Base-by-base conservation (phyloP, 768 basidiomycete genomes). In the Crucibulum laeve region DNA sequence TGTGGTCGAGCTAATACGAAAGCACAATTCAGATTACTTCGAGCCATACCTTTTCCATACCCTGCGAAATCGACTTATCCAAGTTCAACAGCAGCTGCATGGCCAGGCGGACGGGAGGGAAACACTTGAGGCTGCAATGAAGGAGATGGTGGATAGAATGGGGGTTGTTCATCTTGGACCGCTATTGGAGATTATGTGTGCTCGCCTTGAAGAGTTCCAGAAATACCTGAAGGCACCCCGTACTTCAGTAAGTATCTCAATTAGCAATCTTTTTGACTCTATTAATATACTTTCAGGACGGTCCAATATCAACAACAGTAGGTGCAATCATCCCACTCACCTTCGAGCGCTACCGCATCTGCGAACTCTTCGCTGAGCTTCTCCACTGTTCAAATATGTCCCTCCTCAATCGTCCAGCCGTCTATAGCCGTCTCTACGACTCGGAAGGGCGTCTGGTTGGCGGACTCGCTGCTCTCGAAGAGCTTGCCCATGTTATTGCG, bases 361-460 rank as follows among this genome's bases (percentile, higher is more conserved):
- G 92, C 65, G 96, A 99, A 63, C 73, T 99, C 10, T 93, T 95
- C 54, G 96, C 95, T 15, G 96, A 99, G 59, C 80, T 99, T 4
- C 69, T 98, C 19, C 96, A 99, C 58, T 96, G 93, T 60, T 98
- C 96, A 14, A 98, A 96, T 56, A 98, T 99, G 95, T 84, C 89
- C 4, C 77, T 98, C 18, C 73, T 98, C 21, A 98, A 98, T 59
- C 89, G 96, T 7, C 65, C 78, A 1, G 58, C 77, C 0, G 82
- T 85, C 37, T 82, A 75, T 43, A 76, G 79, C 36, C 73, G 79
- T 18, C 68, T 82, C n/a, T 93, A 91, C 61, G 90, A 91, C 56
- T 67, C 71, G 1, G 80, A 90, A 41, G 95, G 95, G 15, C 80
- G 89, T 21, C 65, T 99, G 33, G 81, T 84, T 52, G 92, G 92